Conservation (phyloP, 345 rosid genomes). For the Hibiscus mutabilis region DNA sequence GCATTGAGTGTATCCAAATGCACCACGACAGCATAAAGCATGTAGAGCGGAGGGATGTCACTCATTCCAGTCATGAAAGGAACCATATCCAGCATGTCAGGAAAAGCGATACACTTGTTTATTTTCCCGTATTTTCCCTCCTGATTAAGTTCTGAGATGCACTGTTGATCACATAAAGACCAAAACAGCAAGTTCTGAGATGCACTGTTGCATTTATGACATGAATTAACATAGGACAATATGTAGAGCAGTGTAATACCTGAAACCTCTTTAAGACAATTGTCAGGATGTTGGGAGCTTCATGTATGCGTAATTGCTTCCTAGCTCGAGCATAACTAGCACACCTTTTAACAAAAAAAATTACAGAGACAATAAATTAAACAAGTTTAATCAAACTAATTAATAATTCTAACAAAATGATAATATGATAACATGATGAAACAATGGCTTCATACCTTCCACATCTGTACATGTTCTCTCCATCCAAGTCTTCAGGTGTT, state of each 20-base stretch:
- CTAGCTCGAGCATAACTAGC: conserved; percentile 68
- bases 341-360: conserved; percentile 42
- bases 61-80: conserved; percentile 69
- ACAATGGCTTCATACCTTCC: conserved; percentile 44
- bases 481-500: conserved; percentile 72
- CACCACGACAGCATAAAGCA: conserved; percentile 74
- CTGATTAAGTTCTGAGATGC: conserved; percentile 26
- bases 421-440: neutral
- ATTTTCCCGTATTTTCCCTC: conserved; percentile 76
- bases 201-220: neutral
- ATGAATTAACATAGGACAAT: neutral
- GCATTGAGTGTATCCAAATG: conserved; percentile 82
- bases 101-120: conserved; percentile 69
- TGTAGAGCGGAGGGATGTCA: conserved; percentile 69
- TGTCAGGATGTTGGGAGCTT: conserved; percentile 82
- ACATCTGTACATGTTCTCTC: conserved; percentile 89
- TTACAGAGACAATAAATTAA: neutral
- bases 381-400: neutral
- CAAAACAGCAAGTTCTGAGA: neutral
- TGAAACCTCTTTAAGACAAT: conserved; percentile 85
- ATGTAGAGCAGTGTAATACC: conserved; percentile 31
- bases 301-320: conserved; percentile 73
- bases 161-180: too few species aligned
- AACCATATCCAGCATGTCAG: conserved; percentile 76
- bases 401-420: neutral